These are phyloP conservation scores for Phytophthora multivora DNA, from an alignment of 352 stramenopile species.

Conservation along the genomic window DNA sequence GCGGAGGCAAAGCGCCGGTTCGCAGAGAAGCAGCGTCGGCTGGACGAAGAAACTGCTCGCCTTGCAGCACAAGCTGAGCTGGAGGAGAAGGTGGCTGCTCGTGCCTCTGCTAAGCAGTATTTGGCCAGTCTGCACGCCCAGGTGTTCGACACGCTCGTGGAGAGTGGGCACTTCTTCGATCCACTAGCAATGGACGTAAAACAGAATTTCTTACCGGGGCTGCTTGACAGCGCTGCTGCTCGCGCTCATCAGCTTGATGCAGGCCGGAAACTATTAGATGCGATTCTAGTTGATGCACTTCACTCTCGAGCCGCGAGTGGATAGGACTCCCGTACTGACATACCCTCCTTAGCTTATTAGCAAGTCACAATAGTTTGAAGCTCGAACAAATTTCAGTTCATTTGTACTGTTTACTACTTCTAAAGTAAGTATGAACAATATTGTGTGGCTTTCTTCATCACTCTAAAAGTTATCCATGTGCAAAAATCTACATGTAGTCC, in stretches of 20 bases:
- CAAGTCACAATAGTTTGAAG: not conserved
- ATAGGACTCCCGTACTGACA: slow-evolving; percentile 3
- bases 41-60: slow-evolving; percentile 82
- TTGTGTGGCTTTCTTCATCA: no score
- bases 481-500: no score
- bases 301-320: slow-evolving; percentile 21
- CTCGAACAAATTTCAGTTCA: not conserved
- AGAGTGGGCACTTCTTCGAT: slow-evolving; percentile 91
- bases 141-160: slow-evolving; percentile 89
- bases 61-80: slow-evolving; percentile 80
- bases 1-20: slow-evolving; percentile 92
- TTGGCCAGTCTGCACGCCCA: slow-evolving; percentile 83
- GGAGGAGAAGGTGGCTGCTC: slow-evolving; percentile 92
- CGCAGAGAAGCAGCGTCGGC: slow-evolving; percentile 89
- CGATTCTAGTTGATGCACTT: slow-evolving; percentile 30
- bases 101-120: slow-evolving; percentile 90
- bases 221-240: slow-evolving; percentile 52
- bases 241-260: slow-evolving; percentile 47
- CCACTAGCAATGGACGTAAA: slow-evolving; percentile 85
- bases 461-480: no score
- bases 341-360: slow-evolving; percentile 11
- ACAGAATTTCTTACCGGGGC: slow-evolving; percentile 76
- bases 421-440: no score
- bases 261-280: slow-evolving; percentile 29
- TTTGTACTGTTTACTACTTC: no score